Conservation (phyloP, 139 green algal species). For the Picochlorum sp. region DNA sequence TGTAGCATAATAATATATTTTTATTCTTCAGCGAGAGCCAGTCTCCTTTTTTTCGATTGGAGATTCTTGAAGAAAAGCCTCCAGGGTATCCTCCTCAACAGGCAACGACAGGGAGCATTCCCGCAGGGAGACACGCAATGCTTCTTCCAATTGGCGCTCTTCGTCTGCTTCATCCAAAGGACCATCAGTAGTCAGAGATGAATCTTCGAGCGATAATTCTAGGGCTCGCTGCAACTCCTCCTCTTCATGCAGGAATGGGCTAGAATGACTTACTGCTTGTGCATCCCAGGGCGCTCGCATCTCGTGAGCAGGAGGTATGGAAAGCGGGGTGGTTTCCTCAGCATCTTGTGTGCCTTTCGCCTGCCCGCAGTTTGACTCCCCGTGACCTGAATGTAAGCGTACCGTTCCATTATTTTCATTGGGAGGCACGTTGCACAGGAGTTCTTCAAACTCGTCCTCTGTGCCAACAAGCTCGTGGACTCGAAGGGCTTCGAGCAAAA, state of each 20-base stretch:
- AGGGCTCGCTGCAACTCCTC: conserved; percentile 16
- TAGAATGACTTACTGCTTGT: background rate
- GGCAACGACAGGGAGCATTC: background rate
- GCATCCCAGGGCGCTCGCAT: background rate
- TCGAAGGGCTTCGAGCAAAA: conserved; percentile 40
- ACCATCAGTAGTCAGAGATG: too few species aligned
- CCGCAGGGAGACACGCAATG: too few species aligned
- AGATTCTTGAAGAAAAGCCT: conserved; percentile 1
- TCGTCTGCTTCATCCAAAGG: too few species aligned
- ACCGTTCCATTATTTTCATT: too few species aligned
- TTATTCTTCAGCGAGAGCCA: too few species aligned
- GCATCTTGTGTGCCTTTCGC: conserved; percentile 56
- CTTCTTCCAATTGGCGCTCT: too few species aligned
- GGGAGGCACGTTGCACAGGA: too few species aligned
- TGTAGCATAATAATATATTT: too few species aligned
- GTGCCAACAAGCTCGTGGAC: background rate
- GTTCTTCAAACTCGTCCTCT: too few species aligned
- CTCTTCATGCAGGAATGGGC: conserved; percentile 2
- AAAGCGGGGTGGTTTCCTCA: conserved; percentile 25
- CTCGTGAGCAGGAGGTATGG: background rate
- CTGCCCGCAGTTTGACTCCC: too few species aligned
- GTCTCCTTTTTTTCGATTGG: background rate
- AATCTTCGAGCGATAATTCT: conserved; percentile 6
- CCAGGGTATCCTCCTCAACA: background rate
- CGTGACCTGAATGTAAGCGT: too few species aligned